Percentiles rank a stretch among this genome's conserved stretches.
phyloP scores from a whole-genome alignment of 345 rosid genomes.

The Fremontodendron californicum region DNA sequence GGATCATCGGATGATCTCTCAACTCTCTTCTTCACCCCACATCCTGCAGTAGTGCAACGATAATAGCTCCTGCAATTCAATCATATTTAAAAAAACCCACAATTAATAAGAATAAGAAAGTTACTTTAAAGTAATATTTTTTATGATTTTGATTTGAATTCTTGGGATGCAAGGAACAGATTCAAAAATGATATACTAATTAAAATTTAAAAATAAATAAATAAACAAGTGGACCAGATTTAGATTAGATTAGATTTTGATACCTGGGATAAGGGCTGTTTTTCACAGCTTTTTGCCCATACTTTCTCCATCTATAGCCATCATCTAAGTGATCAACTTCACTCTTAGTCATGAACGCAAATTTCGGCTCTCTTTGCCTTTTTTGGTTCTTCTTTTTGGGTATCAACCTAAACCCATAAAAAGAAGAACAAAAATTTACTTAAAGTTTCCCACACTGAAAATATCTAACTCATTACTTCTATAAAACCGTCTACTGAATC shows the following conservation, averaged over 20 bases:
- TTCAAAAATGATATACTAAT: neutral
- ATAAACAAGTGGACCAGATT: neutral
- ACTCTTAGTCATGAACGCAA: slow-evolving; percentile 96
- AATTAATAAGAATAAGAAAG: neutral
- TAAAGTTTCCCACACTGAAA: neutral
- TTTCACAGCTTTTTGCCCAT: slow-evolving; percentile 97
- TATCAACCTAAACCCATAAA: slow-evolving; percentile 56
- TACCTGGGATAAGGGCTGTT: slow-evolving; percentile 98
- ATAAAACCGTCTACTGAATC: neutral
- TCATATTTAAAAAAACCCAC: neutral
- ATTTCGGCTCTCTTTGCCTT: slow-evolving; percentile 73
- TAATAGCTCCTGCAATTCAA: slow-evolving; percentile 85
- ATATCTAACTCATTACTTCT: neutral
- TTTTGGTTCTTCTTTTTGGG: slow-evolving; percentile 83
- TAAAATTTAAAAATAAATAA: too few relatives aligned
- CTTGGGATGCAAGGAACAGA: neutral
- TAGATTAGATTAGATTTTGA: neutral
- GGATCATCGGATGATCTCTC: slow-evolving; percentile 91
- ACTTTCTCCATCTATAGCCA: slow-evolving; percentile 96
- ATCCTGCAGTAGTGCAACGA: slow-evolving; percentile 89
- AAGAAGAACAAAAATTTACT: slow-evolving; percentile 2
- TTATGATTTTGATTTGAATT: neutral
- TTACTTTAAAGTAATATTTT: neutral
- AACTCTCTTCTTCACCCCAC: slow-evolving; percentile 98
- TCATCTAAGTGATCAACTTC: slow-evolving; percentile 94